These are phyloP conservation scores for Magnusiomyces fungicola DNA, from an alignment of 1,139 yeast genomes.

Conservation along the genomic window DNA sequence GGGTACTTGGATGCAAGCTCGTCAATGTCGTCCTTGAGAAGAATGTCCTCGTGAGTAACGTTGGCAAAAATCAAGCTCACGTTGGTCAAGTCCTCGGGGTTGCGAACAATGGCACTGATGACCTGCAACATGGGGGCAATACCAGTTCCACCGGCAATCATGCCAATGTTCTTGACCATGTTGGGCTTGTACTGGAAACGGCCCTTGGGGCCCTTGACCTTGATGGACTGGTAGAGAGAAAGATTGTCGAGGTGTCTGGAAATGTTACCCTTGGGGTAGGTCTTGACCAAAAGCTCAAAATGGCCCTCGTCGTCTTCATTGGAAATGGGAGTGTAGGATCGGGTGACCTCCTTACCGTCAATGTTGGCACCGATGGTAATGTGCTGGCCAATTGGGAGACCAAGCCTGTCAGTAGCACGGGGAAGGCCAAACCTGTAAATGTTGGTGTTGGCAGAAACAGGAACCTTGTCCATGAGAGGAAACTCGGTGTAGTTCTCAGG, in stretches of 20 bases:
- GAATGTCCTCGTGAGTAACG: constrained; percentile 67
- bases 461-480: constrained; percentile 70
- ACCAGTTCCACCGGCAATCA: constrained; percentile 95
- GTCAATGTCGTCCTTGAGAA: constrained; percentile 74
- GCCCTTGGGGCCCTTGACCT: constrained; percentile 87
- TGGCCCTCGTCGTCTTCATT: constrained; percentile 69
- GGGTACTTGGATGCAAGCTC: constrained; percentile 51
- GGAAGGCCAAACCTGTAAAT: constrained; percentile 79
- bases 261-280: constrained; percentile 79
- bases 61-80: constrained; percentile 72
- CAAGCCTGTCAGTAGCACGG: constrained; percentile 59
- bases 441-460: constrained; percentile 71
- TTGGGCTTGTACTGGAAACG: constrained; percentile 75
- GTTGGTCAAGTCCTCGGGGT: constrained; percentile 71
- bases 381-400: constrained; percentile 90
- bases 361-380: constrained; percentile 47
- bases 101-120: constrained; percentile 63
- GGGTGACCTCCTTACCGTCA: constrained; percentile 72
- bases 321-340: constrained; percentile 90
- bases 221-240: constrained; percentile 56
- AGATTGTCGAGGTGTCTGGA: constrained; percentile 65
- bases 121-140: constrained; percentile 90
- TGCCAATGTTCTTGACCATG: constrained; percentile 61
- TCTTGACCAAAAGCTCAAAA: constrained; percentile 80
- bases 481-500: constrained; percentile 64